Conservation (phyloP, 2,329 filamentous ascomycete species). For the Diaporthe amygdali region DNA sequence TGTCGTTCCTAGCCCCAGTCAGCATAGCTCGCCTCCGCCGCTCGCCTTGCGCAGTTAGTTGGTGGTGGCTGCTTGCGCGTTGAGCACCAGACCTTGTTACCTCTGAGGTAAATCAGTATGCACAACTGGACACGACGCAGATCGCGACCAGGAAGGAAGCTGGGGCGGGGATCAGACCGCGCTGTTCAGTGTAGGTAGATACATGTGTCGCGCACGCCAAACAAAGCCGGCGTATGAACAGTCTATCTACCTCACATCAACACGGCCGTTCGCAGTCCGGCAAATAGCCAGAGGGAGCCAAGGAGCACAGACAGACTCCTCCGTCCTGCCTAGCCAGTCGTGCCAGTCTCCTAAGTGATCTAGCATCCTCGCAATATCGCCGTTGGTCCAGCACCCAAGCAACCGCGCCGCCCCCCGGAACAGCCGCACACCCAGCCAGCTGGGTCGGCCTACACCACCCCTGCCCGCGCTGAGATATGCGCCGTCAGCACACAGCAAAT, state of each 20-base stretch:
- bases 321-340: not conserved
- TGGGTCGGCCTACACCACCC: not conserved
- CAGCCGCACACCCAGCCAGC: not conserved
- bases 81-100: too few relatives aligned
- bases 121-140: too few relatives aligned
- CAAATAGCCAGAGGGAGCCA: not conserved
- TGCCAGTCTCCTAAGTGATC: not conserved
- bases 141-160: too few relatives aligned
- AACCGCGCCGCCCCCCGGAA: not conserved
- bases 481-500: conserved; percentile 1
- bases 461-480: conserved; percentile 4
- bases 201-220: not conserved
- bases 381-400: not conserved
- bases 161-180: too few relatives aligned
- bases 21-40: too few relatives aligned
- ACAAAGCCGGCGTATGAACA: not conserved
- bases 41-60: too few relatives aligned
- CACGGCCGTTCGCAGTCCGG: not conserved
- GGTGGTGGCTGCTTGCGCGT: too few relatives aligned
- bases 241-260: not conserved
- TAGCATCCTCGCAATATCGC: not conserved
- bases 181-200: not conserved
- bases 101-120: too few relatives aligned
- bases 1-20: too few relatives aligned
- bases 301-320: not conserved